Evolutionary conservation across 805 yeast species (phyloP), one percentile per base, ranked within the genome.

Genomic region (Saccharomyces mikatae): DNA sequence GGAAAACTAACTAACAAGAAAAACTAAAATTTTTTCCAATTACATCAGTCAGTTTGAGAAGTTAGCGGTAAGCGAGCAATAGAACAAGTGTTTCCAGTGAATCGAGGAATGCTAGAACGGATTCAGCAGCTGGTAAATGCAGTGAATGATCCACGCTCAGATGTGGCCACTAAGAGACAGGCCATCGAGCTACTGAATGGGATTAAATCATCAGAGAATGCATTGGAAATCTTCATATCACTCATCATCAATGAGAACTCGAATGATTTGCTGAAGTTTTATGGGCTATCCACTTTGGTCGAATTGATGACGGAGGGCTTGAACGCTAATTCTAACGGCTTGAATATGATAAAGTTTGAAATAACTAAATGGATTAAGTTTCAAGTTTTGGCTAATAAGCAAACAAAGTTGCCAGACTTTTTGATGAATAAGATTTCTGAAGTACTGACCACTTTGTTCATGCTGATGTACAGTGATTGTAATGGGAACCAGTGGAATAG

Each of bases 81-180:
- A 36, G 44, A 36, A 36, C 44, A 36, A 36, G 44, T 36, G 22
- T 36, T 36, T 36, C 44, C 44, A 36, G 44, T 36, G 61, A 47
- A 46, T 55, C n/a, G 53, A 59, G 56, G 55, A 59, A 60, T 63
- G 71, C 49, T 62, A 26, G 54, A 56, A 59, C 95, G 90, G 75
- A 85, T 91, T 63, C 89, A 81, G 69, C 94, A 89, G 72, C 97
- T 96, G 46, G 94, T 91, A 49, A 84, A 81, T 58, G 82, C 89
- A 58, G 96, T 96, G 6, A 79, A 87, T 52, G 82, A 83, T 68
- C 85, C 87, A 30, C 75, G 83, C 27, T 79, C 84, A 9, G 89
- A 86, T 67, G 72, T 77, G 14, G 74, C 66, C 46, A 73, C 89
- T 50, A 84, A 83, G 64, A 81, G 78, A 58, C 85, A 83, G 69